phyloP scores from a whole-genome alignment of 495 filamentous ascomycete species.

The Aspergillus hancockii region DNA sequence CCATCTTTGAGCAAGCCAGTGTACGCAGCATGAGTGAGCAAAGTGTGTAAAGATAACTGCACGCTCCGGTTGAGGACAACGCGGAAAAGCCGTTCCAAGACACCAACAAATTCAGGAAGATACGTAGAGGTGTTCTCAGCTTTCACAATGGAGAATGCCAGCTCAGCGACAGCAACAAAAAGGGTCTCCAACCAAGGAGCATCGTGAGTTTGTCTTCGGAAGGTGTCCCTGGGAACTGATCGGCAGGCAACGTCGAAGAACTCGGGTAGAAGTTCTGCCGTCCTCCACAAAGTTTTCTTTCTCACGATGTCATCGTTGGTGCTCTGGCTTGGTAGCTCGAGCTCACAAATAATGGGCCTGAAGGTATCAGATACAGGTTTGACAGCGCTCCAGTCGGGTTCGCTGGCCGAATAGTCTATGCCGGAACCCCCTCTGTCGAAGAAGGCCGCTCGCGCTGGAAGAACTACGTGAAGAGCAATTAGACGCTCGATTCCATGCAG shows the following conservation, averaged over 20 bases:
- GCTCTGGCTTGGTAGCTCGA: conserved; percentile 14
- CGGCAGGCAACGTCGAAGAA: conserved; percentile 62
- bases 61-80: conserved; percentile 44
- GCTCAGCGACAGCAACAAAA: conserved; percentile 56
- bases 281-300: conserved; percentile 30
- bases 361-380: conserved; percentile 46
- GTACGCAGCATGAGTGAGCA: conserved; percentile 44
- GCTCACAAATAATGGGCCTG: conserved; percentile 37
- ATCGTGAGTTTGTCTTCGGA: conserved; percentile 57
- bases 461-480: conserved; percentile 67
- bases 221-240: conserved; percentile 52
- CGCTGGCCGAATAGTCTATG: conserved; percentile 46
- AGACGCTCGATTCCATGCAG: conserved; percentile 58
- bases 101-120: conserved; percentile 34
- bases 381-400: conserved; percentile 48
- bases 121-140: conserved; percentile 32
- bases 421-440: conserved; percentile 44
- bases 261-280: conserved; percentile 32
- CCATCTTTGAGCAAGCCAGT: conserved; percentile 45
- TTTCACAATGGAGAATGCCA: conserved; percentile 44
- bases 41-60: conserved; percentile 44
- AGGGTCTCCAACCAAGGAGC: conserved; percentile 66
- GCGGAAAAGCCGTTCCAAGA: conserved; percentile 45
- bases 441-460: conserved; percentile 63
- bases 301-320: conserved; percentile 7